phyloP scores from a whole-genome alignment of 495 filamentous ascomycete genomes.

The Xylaria flabelliformis region DNA sequence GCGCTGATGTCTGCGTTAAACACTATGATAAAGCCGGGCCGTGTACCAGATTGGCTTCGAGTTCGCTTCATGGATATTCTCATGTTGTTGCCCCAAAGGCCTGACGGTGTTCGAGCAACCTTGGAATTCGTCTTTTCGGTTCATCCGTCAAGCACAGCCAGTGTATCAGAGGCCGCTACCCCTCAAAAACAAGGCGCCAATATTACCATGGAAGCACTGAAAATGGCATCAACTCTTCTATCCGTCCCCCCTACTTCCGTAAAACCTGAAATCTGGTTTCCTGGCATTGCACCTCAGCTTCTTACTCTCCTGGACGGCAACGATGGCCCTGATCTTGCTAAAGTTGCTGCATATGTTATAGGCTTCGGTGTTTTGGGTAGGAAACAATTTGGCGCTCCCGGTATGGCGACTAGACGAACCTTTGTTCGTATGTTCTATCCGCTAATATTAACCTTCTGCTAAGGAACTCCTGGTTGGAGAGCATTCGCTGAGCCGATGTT shows the following conservation, averaged over 20 bases:
- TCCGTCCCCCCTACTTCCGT: conserved; percentile 67
- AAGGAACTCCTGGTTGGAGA: conserved; percentile 70
- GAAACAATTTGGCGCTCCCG: conserved; percentile 69
- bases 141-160: conserved; percentile 55
- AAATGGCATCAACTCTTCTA: conserved; percentile 67
- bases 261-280: conserved; percentile 64
- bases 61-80: conserved; percentile 61
- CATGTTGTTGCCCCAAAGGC: conserved; percentile 68
- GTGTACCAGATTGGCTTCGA: conserved; percentile 57
- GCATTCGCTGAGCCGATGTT: conserved; percentile 72
- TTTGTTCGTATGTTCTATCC: not conserved
- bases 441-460: conserved; percentile 14
- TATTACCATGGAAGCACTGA: conserved; percentile 75
- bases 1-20: conserved; percentile 54
- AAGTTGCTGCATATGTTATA: conserved; percentile 73
- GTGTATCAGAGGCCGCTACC: conserved; percentile 44
- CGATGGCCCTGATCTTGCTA: conserved; percentile 67
- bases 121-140: conserved; percentile 74
- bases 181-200: conserved; percentile 62
- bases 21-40: conserved; percentile 51
- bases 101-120: conserved; percentile 68
- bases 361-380: conserved; percentile 75
- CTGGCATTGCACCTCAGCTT: conserved; percentile 69
- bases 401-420: conserved; percentile 40
- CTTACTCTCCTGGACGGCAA: conserved; percentile 69